Percentiles rank a stretch among this genome's conserved stretches.
phyloP scores from a whole-genome alignment of 441 rosid species.

The Populus trichocarpa region DNA sequence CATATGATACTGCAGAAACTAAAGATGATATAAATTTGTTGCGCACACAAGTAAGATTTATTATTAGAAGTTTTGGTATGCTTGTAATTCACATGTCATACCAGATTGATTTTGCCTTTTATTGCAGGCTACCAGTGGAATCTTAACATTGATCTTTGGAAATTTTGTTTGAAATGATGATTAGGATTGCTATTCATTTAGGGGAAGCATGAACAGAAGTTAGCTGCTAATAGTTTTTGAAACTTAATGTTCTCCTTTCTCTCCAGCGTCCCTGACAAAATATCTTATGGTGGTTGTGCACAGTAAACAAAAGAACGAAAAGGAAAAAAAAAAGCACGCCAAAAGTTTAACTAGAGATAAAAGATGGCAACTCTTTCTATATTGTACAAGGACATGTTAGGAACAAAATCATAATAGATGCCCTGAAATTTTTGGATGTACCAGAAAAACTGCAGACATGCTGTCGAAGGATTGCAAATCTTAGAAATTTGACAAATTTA shows the following conservation, averaged over 20 bases:
- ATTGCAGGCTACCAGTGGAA: not conserved
- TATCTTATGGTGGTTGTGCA: not conserved
- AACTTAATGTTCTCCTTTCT: not conserved
- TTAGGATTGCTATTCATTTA: not conserved
- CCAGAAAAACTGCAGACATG: not conserved
- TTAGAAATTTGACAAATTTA: not conserved
- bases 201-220: not conserved
- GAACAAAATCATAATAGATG: not conserved
- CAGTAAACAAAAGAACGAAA: not conserved
- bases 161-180: not conserved
- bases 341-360: not conserved
- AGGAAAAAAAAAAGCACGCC: not conserved
- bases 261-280: not conserved
- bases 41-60: constrained; percentile 61
- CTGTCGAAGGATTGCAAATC: not conserved
- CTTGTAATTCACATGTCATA: not conserved
- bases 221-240: not conserved
- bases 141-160: not conserved
- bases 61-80: not conserved
- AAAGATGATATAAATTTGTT: constrained; percentile 69
- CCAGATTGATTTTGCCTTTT: not conserved
- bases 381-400: not conserved
- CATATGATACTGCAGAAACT: constrained; percentile 75
- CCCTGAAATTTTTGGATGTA: not conserved
- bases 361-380: not conserved